These are phyloP conservation scores for Pelargonium australe DNA, from an alignment of 441 rosid species.

Conservation along the genomic window DNA sequence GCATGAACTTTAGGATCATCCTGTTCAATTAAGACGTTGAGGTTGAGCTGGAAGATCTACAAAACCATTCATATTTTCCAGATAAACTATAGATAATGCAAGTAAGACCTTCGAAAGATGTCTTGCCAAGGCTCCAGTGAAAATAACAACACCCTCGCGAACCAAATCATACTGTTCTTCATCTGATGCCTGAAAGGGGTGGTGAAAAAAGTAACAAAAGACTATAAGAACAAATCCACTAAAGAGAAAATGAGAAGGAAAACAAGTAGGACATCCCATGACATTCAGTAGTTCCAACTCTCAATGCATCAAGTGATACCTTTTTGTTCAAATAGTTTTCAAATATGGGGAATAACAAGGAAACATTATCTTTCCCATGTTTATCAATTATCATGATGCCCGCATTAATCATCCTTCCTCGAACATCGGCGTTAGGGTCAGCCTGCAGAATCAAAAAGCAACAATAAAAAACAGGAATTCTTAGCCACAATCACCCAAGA, in stretches of 20 bases:
- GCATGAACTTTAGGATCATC: conserved; percentile 95
- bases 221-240: conserved; percentile 6
- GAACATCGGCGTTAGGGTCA: conserved; percentile 94
- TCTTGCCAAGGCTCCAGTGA: conserved; percentile 94
- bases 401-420: conserved; percentile 98
- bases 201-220: conserved; percentile 12
- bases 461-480: not conserved
- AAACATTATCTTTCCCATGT: conserved; percentile 89
- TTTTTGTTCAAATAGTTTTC: conserved; percentile 93
- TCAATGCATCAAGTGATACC: conserved; percentile 33
- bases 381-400: conserved; percentile 90
- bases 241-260: not conserved
- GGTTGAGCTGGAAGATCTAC: conserved; percentile 13
- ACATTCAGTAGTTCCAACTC: not conserved
- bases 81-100: conserved; percentile 16
- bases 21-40: conserved; percentile 37
- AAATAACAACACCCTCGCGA: conserved; percentile 98
- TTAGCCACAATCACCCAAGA: conserved; percentile 2
- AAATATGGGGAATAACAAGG: conserved; percentile 89
- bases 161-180: conserved; percentile 94
- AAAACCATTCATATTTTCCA: conserved; percentile 2
- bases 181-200: conserved; percentile 63
- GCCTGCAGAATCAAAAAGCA: conserved; percentile 50
- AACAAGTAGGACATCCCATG: not conserved
- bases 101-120: conserved; percentile 72